Conservation (phyloP, 352 stramenopile species). For the Phytophthora quininea region DNA sequence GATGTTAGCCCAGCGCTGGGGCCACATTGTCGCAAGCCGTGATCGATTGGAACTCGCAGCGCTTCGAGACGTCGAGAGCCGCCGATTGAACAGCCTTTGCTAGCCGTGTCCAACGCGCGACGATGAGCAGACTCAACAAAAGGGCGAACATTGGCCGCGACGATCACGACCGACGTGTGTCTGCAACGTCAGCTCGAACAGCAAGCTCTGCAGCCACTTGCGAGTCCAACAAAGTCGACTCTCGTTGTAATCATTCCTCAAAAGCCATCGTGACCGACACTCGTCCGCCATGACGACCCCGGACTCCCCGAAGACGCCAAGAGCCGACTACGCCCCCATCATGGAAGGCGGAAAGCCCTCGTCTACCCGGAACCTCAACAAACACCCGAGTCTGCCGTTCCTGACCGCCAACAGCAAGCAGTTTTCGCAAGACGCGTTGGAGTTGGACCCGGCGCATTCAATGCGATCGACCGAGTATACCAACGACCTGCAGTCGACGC, state of each 20-base stretch:
- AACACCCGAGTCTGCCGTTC: constrained; percentile 22
- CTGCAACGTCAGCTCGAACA: background rate
- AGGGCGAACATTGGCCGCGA: no score
- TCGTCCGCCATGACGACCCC: constrained; percentile 15
- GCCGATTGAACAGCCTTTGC: no score
- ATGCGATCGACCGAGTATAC: constrained; percentile 17
- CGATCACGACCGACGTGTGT: no score
- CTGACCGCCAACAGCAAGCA: constrained; percentile 9
- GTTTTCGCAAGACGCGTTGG: constrained; percentile 14
- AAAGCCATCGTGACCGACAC: constrained; percentile 14
- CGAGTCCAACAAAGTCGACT: background rate
- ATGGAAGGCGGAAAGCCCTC: constrained; percentile 3
- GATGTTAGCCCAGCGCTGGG: no score
- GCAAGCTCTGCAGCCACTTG: background rate
- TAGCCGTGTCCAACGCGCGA: no score
- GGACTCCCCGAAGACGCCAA: constrained; percentile 26
- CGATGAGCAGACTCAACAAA: no score
- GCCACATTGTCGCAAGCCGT: no score
- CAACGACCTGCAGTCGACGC: constrained; percentile 22
- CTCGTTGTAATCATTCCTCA: constrained; percentile 17
- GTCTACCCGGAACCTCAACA: constrained; percentile 18
- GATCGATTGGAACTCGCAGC: no score
- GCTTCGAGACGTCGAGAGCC: no score
- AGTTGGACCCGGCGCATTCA: constrained; percentile 14
- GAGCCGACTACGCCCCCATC: constrained; percentile 17